phyloP scores from a whole-genome alignment of 2,329 filamentous ascomycete genomes.

The Aspergillus novoparasiticus region DNA sequence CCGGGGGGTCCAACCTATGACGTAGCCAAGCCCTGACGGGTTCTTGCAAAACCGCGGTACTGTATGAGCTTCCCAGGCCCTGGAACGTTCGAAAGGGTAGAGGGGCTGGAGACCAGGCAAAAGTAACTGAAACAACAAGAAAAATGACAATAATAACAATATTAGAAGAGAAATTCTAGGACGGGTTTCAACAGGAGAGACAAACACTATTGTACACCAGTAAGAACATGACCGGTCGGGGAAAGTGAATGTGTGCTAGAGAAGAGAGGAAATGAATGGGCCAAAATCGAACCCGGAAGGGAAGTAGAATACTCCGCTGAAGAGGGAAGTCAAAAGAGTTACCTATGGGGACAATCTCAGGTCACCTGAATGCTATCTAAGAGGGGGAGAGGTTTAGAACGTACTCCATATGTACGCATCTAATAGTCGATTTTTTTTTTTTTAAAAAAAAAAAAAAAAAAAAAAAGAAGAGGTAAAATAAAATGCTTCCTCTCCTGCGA shows the following conservation, averaged over 20 bases:
- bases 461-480: background rate
- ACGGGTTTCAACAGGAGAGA: background rate
- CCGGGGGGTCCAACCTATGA: conserved; percentile 33
- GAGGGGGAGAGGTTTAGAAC: background rate
- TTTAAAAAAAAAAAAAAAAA: background rate
- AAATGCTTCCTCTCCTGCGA: background rate
- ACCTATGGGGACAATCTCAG: background rate
- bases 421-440: background rate
- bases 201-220: background rate
- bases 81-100: background rate
- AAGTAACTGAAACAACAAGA: background rate
- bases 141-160: background rate
- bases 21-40: conserved; percentile 31
- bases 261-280: conserved; percentile 9
- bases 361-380: background rate
- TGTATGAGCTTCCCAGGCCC: conserved; percentile 7
- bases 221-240: conserved; percentile 1
- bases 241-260: conserved; percentile 11
- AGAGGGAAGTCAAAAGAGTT: background rate
- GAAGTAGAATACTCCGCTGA: conserved; percentile 28
- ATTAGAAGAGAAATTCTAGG: background rate
- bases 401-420: background rate
- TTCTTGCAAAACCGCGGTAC: conserved; percentile 22
- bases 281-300: conserved; percentile 23
- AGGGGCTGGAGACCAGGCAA: background rate